Evolutionary conservation across 1,284 basidiomycete species (phyloP), one percentile per base, ranked within the genome.

Genomic region (Puccinia polysora): DNA sequence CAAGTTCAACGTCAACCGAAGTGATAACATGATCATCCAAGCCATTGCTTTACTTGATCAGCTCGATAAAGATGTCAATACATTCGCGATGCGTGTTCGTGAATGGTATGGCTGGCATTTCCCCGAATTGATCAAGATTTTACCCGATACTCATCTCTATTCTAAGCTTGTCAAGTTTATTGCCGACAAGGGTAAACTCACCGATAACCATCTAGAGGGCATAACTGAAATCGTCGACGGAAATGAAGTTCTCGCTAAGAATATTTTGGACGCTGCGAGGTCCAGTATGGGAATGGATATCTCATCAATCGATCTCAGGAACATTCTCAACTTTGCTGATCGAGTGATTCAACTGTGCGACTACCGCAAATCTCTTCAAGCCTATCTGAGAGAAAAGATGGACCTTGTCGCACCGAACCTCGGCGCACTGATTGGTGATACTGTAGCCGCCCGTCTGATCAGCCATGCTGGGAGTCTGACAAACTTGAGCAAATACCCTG

Each of bases 91-190:
- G 95, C 89, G 95, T 67, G 88, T 97, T 67, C 85, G 95, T 76
- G 95, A 98, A 81, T 98, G 96, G 96, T 98, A 98, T 81, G 95
- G 96, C n/a, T 98, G 96, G 84, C 96, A 98, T 81, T 99, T 97
- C 84, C 95, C 95, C 63, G 96, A 99, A 83, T 89, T 98, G 75
- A 87, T 96, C 82, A 89, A 86, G 78, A 84, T 98, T 77, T 92
- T 97, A 0, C 87, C 93, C 73, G 96, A 98, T 82, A 96, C 96
- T 81, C 88, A 95, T 81, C 88, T 90, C 78, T 99, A 97, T 80
- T 93, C 94, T n/a, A 85, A 85, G 36, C 85, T 89, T 18, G 90
- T 88, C 12, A 87, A 89, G 76, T 88, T 93, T 79, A 92, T 98
- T 76, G 91, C 92, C 40, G 88, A 94, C 82, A 96, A 97, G 84